Percentiles rank a stretch among this genome's conserved stretches.
Conservation (phyloP, 2,329 filamentous ascomycete genomes). For the Colletotrichum tamarilloi region DNA sequence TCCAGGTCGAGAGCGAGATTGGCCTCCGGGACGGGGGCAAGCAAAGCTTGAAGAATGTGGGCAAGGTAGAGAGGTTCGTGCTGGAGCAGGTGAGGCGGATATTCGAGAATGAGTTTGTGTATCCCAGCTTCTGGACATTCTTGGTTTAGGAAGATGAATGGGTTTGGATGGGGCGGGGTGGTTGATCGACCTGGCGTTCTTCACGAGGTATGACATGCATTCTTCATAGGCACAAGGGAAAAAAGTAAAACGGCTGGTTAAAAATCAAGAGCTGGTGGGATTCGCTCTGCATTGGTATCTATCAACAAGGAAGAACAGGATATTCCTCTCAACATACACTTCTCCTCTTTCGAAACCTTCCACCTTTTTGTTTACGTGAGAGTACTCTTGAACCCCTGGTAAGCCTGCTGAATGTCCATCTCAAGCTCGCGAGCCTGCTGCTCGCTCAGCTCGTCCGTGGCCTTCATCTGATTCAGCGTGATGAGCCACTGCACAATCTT, state of each 20-base stretch:
- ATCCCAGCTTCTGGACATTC: conserved; percentile 98
- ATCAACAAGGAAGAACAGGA: neutral
- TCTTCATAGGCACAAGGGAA: neutral
- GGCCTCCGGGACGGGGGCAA: conserved; percentile 91
- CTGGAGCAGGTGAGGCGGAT: conserved; percentile 96
- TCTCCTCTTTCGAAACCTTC: neutral
- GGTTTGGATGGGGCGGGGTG: neutral
- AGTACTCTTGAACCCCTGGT: conserved; percentile 90
- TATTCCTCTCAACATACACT: neutral
- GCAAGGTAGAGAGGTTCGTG: conserved; percentile 98
- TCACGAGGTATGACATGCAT: conserved; percentile 4
- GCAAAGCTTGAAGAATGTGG: conserved; percentile 97
- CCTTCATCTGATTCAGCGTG: conserved; percentile 96
- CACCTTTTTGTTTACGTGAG: conserved; percentile 58
- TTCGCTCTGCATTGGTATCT: conserved; percentile 20
- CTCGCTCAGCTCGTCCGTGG: conserved; percentile 88
- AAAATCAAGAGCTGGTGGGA: neutral
- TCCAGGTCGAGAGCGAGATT: conserved; percentile 97
- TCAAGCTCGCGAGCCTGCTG: conserved; percentile 90
- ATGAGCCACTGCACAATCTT: conserved; percentile 99
- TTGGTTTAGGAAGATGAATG: conserved; percentile 62
- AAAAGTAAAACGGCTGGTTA: neutral
- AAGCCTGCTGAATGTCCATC: conserved; percentile 93
- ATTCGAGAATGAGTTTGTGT: conserved; percentile 98
- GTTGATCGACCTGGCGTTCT: neutral